Conservation (phyloP, 192 early-diverging fungal genomes). For the Coemansia sp. region DNA sequence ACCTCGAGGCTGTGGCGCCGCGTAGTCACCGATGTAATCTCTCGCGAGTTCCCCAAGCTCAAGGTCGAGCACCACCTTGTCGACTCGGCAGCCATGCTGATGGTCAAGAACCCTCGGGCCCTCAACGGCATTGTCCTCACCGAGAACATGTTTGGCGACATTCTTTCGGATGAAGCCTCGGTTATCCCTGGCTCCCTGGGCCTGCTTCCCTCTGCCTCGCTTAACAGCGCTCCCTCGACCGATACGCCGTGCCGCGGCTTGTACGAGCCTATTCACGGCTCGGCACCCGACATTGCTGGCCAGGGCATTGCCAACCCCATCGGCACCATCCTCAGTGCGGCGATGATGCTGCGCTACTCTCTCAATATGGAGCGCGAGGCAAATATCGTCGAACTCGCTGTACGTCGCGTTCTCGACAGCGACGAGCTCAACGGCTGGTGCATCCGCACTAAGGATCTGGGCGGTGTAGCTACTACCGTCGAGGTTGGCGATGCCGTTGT, state of each 20-base stretch:
- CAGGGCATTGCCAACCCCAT: constrained; percentile 97
- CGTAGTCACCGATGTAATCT: constrained; percentile 86
- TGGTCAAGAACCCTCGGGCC: constrained; percentile 87
- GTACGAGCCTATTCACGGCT: constrained; percentile 99
- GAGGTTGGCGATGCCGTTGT: constrained; percentile 94
- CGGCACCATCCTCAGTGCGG: constrained; percentile 94
- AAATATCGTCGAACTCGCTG: constrained; percentile 88
- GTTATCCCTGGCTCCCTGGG: constrained; percentile 96
- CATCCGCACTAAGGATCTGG: constrained; percentile 90
- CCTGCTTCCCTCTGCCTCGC: constrained; percentile 87
- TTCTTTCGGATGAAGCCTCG: constrained; percentile 92
- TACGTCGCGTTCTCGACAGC: constrained; percentile 89
- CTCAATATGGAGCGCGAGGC: constrained; percentile 90
- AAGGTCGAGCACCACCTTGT: constrained; percentile 91
- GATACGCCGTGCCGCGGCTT: constrained; percentile 76
- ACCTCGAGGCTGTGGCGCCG: constrained; percentile 97
- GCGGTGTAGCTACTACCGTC: constrained; percentile 79
- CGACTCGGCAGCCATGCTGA: constrained; percentile 96
- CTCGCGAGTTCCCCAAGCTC: constrained; percentile 88
- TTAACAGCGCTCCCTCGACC: constrained; percentile 84
- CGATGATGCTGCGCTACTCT: constrained; percentile 95
- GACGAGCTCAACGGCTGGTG: constrained; percentile 65
- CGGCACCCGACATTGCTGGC: constrained; percentile 98
- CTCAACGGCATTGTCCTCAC: constrained; percentile 97
- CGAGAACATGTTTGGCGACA: constrained; percentile 99